These are phyloP conservation scores for Scheffersomyces illinoinensis DNA, from an alignment of 1,139 yeast species.

Conservation along the genomic window DNA sequence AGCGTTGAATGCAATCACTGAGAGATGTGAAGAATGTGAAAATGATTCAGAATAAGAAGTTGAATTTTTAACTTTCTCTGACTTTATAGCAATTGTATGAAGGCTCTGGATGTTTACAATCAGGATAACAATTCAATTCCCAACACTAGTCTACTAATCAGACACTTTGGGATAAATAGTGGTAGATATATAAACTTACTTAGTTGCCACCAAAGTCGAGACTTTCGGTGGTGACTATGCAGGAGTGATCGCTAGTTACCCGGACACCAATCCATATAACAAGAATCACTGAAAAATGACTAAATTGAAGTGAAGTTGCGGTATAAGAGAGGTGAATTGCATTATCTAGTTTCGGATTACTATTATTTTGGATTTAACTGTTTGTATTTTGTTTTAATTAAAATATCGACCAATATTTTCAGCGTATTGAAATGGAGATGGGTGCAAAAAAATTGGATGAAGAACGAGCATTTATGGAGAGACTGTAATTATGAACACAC, in stretches of 20 bases:
- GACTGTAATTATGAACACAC: neutral
- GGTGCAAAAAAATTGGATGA: no score
- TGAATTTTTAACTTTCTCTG: neutral
- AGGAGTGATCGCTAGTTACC: neutral
- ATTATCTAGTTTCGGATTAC: no score
- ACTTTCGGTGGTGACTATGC: neutral
- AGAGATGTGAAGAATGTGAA: neutral
- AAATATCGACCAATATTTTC: no score
- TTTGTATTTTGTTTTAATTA: no score
- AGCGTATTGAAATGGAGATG: no score
- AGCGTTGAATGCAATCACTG: neutral
- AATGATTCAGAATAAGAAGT: neutral
- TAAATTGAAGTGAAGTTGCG: neutral
- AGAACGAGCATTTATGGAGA: neutral
- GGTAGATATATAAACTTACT: neutral
- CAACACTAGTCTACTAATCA: neutral
- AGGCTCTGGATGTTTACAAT: neutral
- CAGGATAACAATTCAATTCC: neutral
- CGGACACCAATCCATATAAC: neutral
- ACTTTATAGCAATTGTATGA: neutral
- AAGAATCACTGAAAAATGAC: neutral
- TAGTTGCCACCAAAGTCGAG: neutral
- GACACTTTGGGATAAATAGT: neutral
- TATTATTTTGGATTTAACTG: no score
- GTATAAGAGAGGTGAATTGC: neutral